Evolutionary conservation across 768 basidiomycete genomes (phyloP), one percentile per base, ranked within the genome.

Genomic region (Cyathus striatus): DNA sequence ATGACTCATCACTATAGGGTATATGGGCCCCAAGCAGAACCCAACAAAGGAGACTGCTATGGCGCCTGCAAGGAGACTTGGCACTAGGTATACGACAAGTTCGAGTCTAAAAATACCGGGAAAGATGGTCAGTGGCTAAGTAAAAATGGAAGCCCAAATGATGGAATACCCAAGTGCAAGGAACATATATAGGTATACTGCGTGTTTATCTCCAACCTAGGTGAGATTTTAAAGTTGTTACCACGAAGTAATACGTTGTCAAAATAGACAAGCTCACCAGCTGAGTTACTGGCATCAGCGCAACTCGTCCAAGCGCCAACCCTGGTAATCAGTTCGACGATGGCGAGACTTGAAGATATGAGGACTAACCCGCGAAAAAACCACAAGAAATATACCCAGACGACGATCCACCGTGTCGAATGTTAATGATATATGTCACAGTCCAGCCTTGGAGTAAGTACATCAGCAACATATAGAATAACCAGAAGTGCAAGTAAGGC

Each of bases 21-120:
- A 79, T 62, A 80, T 70, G 14, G 77, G 78, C 4, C 78, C 79
- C 24, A 81, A 54, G 30, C 77, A 50, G 7, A 80, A 25, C 17
- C 77, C 80, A 21, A 77, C 61, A 41, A 77, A 50, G 3, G 73
- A 62, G 39, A 70, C 67, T 1, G 72, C 72, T 12, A 80, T 58
- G 1, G 73, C 78, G 51, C 75, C 72, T 23, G 66, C 73, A 37
- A 76, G 54, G 39, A 81, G 60, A 18, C 66, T 70, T 1, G 73
- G 71, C 1, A 75, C 72, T 26, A 72, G 63, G 79, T 78, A 81
- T 38, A 80, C 62, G 10, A 71, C 66, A 13, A 75, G 47, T 49
- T 78, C 71, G 25, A 79, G 61, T 2, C 66, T 68, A 27, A 4
- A 40, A 16, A 32, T 55, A 22, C n/a, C n/a, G n/a, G n/a, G n/a